These are phyloP conservation scores for Taphrina sp. DNA, from an alignment of 1,139 yeast species.

Conservation along the genomic window DNA sequence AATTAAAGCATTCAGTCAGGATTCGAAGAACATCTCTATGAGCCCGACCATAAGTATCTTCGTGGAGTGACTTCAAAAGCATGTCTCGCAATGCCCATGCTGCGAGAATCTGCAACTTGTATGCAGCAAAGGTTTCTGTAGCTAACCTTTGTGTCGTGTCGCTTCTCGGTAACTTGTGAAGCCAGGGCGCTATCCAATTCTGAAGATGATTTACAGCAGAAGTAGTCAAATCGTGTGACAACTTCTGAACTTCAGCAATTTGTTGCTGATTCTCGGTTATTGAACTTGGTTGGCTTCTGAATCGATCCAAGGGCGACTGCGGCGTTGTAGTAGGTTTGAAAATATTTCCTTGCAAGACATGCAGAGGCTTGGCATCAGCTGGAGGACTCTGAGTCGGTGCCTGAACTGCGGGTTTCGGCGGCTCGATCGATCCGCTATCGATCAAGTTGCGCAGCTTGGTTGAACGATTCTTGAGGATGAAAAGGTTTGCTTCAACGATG, in stretches of 20 bases:
- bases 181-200: no score
- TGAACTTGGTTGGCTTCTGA: constrained; percentile 17
- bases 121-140: neutral
- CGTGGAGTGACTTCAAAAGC: constrained; percentile 9
- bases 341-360: constrained; percentile 25
- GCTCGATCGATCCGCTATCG: neutral
- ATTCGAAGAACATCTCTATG: constrained; percentile 19
- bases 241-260: neutral
- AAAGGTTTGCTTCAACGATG: constrained; percentile 17
- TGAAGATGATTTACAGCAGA: no score
- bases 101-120: constrained; percentile 2
- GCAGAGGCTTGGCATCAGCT: constrained; percentile 1
- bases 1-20: neutral
- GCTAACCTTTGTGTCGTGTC: neutral
- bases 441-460: neutral
- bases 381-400: neutral
- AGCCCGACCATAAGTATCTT: constrained; percentile 23
- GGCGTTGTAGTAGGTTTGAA: constrained; percentile 10
- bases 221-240: neutral
- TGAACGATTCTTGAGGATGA: neutral
- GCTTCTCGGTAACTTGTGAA: no score
- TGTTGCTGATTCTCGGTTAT: constrained; percentile 6
- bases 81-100: constrained; percentile 1
- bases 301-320: constrained; percentile 1
- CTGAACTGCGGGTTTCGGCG: neutral